Evolutionary conservation across 345 rosid genomes (phyloP), one percentile per base, ranked within the genome.

Genomic region (Citrus hindsii): DNA sequence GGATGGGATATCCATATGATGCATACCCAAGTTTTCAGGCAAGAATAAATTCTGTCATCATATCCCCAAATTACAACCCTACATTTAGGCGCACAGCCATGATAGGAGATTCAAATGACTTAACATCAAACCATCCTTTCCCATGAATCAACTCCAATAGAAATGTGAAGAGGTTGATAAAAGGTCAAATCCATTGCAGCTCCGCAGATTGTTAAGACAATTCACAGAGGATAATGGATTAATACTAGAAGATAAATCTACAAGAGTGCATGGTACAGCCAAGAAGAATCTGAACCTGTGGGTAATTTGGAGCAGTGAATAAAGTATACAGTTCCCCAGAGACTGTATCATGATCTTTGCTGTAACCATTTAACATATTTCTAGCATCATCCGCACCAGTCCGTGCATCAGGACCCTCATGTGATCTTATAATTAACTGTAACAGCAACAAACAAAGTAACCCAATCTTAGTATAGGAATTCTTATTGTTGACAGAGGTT

Each of bases 381-480:
- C 82, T 77, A 78, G 85, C 82, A 58, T 81, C 87, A 71, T 85
- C 83, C 46, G 82, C 77, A 78, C 76, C 84, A 37, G 76, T 59
- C 83, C 88, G 79, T 67, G 83, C 81, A 77, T 82, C 87, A 0
- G 85, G 83, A 6, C 86, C 88, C 77, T 87, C 86, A 33, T 82
- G 86, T 78, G 88, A 87, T 78, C 87, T 83, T 82, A 83, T 87
- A 76, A 87, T 82, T 74, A 82, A 73, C 88, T 85, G 71, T 55
- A 48, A 40, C 19, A 73, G 71, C 40, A 72, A 27, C 32, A 79
- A 73, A 53, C n/a, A 65, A 78, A 2, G 37, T 7, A 10, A 69
- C 9, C 19, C 32, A 75, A 38, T 75, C 65, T 75, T 68, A 25
- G 40, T 13, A 64, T 48, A 21, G 42, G 21, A 28, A 6, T 40